A percentile compares a stretch with the other conserved stretches of the same genome.
Evolutionary conservation across 805 yeast species (phyloP).

Genomic region (Saturnispora zaruensis): DNA sequence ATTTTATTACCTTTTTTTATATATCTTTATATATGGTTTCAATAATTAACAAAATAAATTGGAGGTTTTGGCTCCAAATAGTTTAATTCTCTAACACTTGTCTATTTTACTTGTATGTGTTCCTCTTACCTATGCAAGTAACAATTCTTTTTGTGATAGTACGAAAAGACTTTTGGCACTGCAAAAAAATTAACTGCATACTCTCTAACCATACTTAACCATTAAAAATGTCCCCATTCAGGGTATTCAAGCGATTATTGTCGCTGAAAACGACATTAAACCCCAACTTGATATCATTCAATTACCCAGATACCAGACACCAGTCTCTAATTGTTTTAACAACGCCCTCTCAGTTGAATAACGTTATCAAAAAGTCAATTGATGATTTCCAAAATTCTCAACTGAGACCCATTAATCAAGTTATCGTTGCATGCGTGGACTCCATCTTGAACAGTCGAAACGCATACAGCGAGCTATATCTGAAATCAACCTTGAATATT

Average conservation of each 20-base stretch:
- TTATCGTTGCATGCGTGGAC: conserved; percentile 24
- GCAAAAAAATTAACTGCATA: neutral
- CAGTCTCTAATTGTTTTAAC: conserved; percentile 21
- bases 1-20: conserved; percentile 1
- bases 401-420: conserved; percentile 10
- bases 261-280: conserved; percentile 17
- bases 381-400: conserved; percentile 5
- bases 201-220: neutral
- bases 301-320: conserved; percentile 9
- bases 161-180: too few relatives aligned
- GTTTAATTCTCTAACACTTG: neutral
- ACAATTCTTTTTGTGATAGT: too few relatives aligned
- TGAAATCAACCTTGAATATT: conserved; percentile 14
- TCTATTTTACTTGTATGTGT: too few relatives aligned
- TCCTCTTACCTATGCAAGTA: too few relatives aligned
- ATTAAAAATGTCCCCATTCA: conserved; percentile 1
- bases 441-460: conserved; percentile 20
- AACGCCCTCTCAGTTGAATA: conserved; percentile 24
- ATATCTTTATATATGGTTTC: neutral
- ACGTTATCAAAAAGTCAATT: conserved; percentile 13
- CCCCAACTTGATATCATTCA: conserved; percentile 12
- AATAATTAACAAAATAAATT: neutral
- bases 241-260: conserved; percentile 7
- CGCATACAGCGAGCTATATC: conserved; percentile 25
- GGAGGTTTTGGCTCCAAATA: neutral